A percentile compares a stretch with the other conserved stretches of the same genome.
Conservation (phyloP, 805 yeast genomes). For the Myxozyma melibiosi region DNA sequence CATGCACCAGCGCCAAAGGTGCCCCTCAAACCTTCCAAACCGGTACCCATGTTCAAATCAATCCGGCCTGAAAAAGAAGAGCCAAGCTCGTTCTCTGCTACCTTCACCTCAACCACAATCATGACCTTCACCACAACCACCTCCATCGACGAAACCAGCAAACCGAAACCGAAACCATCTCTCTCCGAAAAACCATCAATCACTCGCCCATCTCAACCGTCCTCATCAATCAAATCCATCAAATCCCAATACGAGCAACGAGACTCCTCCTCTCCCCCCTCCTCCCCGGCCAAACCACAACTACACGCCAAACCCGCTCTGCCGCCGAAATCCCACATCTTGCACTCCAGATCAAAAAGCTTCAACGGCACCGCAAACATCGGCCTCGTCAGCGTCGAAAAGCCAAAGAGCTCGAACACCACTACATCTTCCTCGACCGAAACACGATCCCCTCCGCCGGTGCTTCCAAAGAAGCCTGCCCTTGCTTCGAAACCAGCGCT, state of each 20-base stretch:
- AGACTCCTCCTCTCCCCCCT: background rate
- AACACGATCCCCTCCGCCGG: no score
- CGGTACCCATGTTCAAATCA: background rate
- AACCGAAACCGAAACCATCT: background rate
- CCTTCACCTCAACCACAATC: background rate
- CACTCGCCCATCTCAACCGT: background rate
- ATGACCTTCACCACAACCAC: no score
- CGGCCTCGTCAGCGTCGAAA: background rate
- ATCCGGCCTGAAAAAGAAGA: no score
- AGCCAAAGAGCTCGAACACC: background rate
- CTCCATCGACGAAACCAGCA: background rate
- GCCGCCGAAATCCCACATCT: background rate
- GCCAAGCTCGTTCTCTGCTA: background rate
- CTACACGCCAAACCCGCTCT: background rate
- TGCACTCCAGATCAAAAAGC: background rate
- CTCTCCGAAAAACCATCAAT: background rate
- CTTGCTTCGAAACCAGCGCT: background rate
- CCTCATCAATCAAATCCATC: background rate
- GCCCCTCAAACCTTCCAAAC: background rate
- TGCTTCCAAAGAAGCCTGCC: background rate
- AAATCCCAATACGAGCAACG: background rate
- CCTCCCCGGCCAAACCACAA: background rate
- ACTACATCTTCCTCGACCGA: background rate
- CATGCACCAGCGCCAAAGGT: background rate
- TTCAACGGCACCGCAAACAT: background rate